Evolutionary conservation across 2,329 filamentous ascomycete genomes (phyloP).

Genomic region (Sarocladium oryzae): DNA sequence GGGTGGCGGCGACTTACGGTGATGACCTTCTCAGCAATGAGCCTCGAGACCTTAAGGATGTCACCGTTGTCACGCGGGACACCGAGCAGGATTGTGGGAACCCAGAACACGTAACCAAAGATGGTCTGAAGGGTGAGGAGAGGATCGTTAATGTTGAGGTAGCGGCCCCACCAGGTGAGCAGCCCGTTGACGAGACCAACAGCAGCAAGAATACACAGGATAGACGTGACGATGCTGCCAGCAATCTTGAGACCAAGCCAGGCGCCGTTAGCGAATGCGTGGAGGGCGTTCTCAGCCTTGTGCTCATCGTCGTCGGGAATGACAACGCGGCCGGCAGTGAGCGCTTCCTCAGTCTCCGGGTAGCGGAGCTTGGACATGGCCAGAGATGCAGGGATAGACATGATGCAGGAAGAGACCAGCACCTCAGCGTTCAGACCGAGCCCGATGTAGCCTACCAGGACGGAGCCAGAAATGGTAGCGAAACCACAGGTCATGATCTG

Average conservation of each 20-base stretch:
- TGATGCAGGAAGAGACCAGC: constrained; percentile 85
- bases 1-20: no score
- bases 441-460: constrained; percentile 77
- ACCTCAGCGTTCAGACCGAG: constrained; percentile 81
- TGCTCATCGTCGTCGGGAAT: constrained; percentile 74
- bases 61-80: constrained; percentile 56
- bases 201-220: constrained; percentile 79
- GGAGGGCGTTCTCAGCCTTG: constrained; percentile 70
- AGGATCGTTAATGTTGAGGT: constrained; percentile 65
- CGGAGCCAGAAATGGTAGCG: constrained; percentile 84
- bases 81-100: constrained; percentile 73
- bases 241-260: constrained; percentile 85
- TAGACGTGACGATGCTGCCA: constrained; percentile 70
- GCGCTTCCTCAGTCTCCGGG: constrained; percentile 78
- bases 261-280: constrained; percentile 78
- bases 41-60: constrained; percentile 64
- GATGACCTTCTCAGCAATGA: constrained; percentile 83
- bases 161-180: constrained; percentile 77
- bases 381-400: constrained; percentile 88
- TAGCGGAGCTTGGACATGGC: constrained; percentile 86
- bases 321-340: constrained; percentile 75
- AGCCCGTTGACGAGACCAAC: constrained; percentile 69
- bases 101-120: constrained; percentile 71
- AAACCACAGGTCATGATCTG: constrained; percentile 92
- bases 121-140: constrained; percentile 67